These are phyloP conservation scores for Cardamine occulta DNA, from an alignment of 345 rosid genomes.

Conservation along the genomic window DNA sequence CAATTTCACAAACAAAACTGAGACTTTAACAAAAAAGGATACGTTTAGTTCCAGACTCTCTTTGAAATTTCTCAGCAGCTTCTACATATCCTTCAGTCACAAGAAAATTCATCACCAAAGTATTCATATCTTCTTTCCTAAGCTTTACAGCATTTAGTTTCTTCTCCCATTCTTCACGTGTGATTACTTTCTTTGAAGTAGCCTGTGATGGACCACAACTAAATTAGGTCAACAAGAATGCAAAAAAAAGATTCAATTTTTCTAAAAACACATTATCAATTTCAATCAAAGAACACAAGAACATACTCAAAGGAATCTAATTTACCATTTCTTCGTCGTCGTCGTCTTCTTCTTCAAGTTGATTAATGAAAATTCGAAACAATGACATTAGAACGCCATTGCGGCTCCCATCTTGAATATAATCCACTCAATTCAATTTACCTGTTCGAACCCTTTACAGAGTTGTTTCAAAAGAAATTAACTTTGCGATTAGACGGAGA, in stretches of 20 bases:
- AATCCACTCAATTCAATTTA: slow-evolving; percentile 27
- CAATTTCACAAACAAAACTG: neutral
- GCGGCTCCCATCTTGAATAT: slow-evolving; percentile 32
- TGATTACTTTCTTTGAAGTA: slow-evolving; percentile 67
- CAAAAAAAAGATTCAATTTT: slow-evolving; percentile 2
- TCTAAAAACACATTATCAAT: neutral
- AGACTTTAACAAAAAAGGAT: slow-evolving; percentile 52
- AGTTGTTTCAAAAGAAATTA: slow-evolving; percentile 9
- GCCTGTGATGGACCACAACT: slow-evolving; percentile 47
- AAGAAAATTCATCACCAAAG: slow-evolving; percentile 95
- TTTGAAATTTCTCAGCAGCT: slow-evolving; percentile 87
- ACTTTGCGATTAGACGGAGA: slow-evolving; percentile 5
- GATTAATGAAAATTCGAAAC: slow-evolving; percentile 61
- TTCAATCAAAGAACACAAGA: neutral
- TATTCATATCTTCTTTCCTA: slow-evolving; percentile 96
- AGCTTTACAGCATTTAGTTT: slow-evolving; percentile 82
- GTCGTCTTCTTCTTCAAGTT: slow-evolving; percentile 52
- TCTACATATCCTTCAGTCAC: slow-evolving; percentile 98
- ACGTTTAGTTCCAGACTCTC: slow-evolving; percentile 95
- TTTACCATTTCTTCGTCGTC: slow-evolving; percentile 63
- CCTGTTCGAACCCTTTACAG: slow-evolving; percentile 23
- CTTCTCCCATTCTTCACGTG: slow-evolving; percentile 93
- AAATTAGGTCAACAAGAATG: neutral
- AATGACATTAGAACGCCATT: slow-evolving; percentile 59
- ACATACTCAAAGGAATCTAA: slow-evolving; percentile 4